Conservation (phyloP, 1,284 basidiomycete genomes). For the Sanghuangporus baumii region DNA sequence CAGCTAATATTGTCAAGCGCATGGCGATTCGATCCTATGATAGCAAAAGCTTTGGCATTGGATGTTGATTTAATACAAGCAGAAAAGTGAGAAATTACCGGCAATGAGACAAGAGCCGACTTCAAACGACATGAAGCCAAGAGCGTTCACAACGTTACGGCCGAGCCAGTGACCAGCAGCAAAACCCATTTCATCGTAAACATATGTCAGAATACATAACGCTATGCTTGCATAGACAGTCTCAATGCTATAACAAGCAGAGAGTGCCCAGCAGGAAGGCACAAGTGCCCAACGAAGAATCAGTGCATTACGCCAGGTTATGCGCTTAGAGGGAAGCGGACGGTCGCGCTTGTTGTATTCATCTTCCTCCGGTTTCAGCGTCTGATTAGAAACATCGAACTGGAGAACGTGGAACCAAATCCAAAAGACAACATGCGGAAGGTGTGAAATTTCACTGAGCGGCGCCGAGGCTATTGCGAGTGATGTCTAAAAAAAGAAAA, state of each 20-base stretch:
- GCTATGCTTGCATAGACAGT: slow-evolving; percentile 23
- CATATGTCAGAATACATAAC: slow-evolving; percentile 20
- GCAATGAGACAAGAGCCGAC: slow-evolving; percentile 31
- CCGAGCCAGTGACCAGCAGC: slow-evolving; percentile 28
- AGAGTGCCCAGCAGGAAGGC: slow-evolving; percentile 24
- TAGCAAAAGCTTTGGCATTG: slow-evolving; percentile 28
- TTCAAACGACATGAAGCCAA: slow-evolving; percentile 34
- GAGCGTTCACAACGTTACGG: slow-evolving; percentile 33
- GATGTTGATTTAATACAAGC: not conserved
- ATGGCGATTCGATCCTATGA: slow-evolving; percentile 24
- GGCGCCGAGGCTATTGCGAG: slow-evolving; percentile 32
- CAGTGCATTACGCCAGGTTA: slow-evolving; percentile 29
- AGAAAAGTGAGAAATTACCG: slow-evolving; percentile 21
- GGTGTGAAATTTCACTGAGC: slow-evolving; percentile 17
- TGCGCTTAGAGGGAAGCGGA: slow-evolving; percentile 37
- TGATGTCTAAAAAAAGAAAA: slow-evolving; percentile 26
- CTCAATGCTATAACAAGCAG: slow-evolving; percentile 22
- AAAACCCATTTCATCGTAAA: slow-evolving; percentile 27
- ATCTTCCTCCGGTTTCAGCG: slow-evolving; percentile 36
- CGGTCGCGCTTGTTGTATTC: slow-evolving; percentile 38
- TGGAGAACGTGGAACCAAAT: slow-evolving; percentile 39
- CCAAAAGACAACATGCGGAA: slow-evolving; percentile 33
- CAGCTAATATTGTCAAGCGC: slow-evolving; percentile 21
- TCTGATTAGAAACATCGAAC: slow-evolving; percentile 40
- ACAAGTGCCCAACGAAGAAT: slow-evolving; percentile 33